Evolutionary conservation across 352 stramenopile genomes (phyloP), one percentile per base, ranked within the genome.

Genomic region (Sclerospora graminicola): DNA sequence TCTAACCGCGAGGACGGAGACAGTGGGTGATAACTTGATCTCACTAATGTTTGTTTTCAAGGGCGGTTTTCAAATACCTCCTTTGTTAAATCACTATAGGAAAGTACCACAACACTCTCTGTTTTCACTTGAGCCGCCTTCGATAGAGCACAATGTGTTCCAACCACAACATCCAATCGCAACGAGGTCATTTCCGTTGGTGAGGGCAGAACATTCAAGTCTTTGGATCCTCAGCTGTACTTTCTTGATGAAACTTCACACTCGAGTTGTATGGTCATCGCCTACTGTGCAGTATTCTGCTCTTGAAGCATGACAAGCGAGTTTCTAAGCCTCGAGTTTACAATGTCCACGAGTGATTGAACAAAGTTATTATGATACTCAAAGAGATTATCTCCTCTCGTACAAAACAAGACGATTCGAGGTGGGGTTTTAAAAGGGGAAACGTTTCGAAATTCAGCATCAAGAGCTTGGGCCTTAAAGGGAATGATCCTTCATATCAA

Each of bases 21-120:
- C 69, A 43, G 49, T 69, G 0, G 74, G 77, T 0, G 76, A 80
- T 36, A 91, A 89, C 49, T 84, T 84, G 39, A 88, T 47, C 39
- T 88, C 67, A n/a, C 76, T 85, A 44, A 91, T 82, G 69, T 56
- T 46, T 90, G 73, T 37, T 88, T 90, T 0, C 76, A 89, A 1
- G 75, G 76, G 14, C 79, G 80, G 41, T 88, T 75, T 36, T 89
- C 69, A 41, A 86, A 86, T 0, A 89, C 7, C 13, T 53, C 66
- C 29, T 69, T 79, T n/a, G 60, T 63, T 13, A 86, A 47, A 28
- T 88, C 70, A 31, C 50, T 69, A 38, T 89, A 88, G 30, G 37
- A 54, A 9, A 85, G 24, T 4, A 88, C 33, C 15, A 84, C 56
- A 15, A 95, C 46, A 1, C 60, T 70, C 0, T 80, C 84, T 8